phyloP scores from a whole-genome alignment of 495 filamentous ascomycete species.

The Penicillium salamii region DNA sequence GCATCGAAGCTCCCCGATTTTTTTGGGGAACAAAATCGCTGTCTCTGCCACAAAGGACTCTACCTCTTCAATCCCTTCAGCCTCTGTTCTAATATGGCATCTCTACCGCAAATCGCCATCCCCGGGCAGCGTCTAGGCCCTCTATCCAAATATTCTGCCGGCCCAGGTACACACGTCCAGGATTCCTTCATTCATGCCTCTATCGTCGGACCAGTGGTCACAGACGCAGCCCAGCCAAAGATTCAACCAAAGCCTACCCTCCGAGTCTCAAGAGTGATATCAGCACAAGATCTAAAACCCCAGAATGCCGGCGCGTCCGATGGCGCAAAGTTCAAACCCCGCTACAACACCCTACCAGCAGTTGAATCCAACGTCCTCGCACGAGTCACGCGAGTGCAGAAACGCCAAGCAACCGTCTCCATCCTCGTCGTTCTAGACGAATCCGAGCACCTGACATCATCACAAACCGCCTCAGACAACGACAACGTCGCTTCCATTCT shows the following conservation, averaged over 20 bases:
- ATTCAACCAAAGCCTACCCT: constrained; percentile 54
- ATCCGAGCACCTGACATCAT: constrained; percentile 31
- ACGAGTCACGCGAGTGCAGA: constrained; percentile 77
- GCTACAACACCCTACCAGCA: constrained; percentile 71
- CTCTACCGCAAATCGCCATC: constrained; percentile 37
- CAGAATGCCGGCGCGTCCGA: constrained; percentile 27
- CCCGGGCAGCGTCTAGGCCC: constrained; percentile 80
- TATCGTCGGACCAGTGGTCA: constrained; percentile 57
- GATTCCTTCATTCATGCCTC: constrained; percentile 70
- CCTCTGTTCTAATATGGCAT: constrained; percentile 8
- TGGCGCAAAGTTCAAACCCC: constrained; percentile 18
- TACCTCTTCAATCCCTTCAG: constrained; percentile 1
- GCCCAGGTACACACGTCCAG: constrained; percentile 80
- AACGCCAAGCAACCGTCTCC: constrained; percentile 74
- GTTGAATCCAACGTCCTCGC: constrained; percentile 80
- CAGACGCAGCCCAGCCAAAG: constrained; percentile 46
- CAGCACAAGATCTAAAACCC: neutral
- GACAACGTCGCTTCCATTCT: constrained; percentile 52
- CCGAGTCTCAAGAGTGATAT: constrained; percentile 43
- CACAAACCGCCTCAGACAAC: constrained; percentile 36
- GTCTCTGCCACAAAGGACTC: neutral
- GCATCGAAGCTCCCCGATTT: constrained; percentile 12
- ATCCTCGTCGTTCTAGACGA: constrained; percentile 75
- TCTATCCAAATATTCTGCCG: constrained; percentile 59
- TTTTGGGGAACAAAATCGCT: neutral